phyloP scores from a whole-genome alignment of 2,329 filamentous ascomycete species.

The Sporothrix dimorphospora region DNA sequence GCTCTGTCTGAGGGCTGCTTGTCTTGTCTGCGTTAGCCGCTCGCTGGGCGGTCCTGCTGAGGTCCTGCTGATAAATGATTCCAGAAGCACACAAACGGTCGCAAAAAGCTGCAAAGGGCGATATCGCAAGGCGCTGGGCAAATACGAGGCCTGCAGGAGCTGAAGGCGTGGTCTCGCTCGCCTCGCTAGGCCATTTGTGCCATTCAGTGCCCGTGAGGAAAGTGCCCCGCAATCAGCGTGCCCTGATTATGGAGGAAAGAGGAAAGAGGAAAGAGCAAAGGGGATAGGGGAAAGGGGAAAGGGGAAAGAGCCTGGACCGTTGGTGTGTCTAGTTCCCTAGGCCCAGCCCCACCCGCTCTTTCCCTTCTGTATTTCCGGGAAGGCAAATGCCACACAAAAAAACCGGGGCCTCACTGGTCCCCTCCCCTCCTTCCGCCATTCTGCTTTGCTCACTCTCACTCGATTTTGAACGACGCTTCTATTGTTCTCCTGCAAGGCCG shows the following conservation, averaged over 20 bases:
- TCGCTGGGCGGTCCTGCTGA: not conserved
- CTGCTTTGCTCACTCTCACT: constrained; percentile 17
- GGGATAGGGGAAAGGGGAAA: no score
- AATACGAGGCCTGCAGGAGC: not conserved
- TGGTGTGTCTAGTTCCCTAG: not conserved
- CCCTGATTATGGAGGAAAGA: not conserved
- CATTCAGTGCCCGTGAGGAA: not conserved
- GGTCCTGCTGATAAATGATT: constrained; percentile 17
- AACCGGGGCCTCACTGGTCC: constrained; percentile 15
- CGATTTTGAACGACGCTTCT: constrained; percentile 3
- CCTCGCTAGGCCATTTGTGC: not conserved
- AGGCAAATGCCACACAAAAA: not conserved
- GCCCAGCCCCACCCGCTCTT: not conserved
- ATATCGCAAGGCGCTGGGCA: not conserved
- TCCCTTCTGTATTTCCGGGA: not conserved
- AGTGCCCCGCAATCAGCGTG: constrained; percentile 9
- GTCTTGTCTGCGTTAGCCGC: not conserved
- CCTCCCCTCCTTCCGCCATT: constrained; percentile 17
- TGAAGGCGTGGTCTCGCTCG: not conserved
- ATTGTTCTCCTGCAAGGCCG: not conserved
- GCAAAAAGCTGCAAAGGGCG: not conserved
- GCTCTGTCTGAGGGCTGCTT: not conserved
- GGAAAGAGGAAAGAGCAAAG: no score
- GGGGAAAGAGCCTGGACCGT: constrained; percentile 2
- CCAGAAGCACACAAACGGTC: constrained; percentile 3